Conservation (phyloP, 768 basidiomycete genomes). For the Plicaturopsis crispa region DNA sequence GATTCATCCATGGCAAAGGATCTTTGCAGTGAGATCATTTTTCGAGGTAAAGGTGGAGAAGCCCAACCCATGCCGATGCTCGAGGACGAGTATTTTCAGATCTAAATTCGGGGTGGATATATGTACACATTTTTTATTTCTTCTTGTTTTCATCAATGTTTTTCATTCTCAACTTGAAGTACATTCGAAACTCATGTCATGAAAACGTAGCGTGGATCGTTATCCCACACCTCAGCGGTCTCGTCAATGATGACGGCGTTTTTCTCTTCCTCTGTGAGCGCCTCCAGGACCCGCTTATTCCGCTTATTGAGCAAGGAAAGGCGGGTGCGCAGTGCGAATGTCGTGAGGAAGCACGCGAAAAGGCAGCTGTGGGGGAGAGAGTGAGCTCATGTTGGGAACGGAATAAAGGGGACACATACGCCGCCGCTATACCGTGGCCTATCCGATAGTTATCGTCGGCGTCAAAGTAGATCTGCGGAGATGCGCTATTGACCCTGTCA, state of each 20-base stretch:
- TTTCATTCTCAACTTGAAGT: constrained; percentile 15
- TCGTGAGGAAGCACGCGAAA: constrained; percentile 31
- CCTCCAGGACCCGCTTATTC: constrained; percentile 22
- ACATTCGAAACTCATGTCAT: too few relatives aligned
- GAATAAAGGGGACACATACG: constrained; percentile 18
- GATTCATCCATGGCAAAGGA: too few relatives aligned
- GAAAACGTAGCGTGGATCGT: constrained; percentile 45
- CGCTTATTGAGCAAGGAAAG: constrained; percentile 33
- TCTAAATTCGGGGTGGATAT: too few relatives aligned
- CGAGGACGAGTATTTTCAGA: too few relatives aligned
- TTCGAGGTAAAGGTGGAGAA: too few relatives aligned
- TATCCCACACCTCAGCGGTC: constrained; percentile 35
- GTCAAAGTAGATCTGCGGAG: constrained; percentile 53
- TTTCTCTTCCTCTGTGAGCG: constrained; percentile 23
- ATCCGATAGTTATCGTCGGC: constrained; percentile 40
- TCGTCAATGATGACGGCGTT: constrained; percentile 14
- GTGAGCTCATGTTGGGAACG: background rate
- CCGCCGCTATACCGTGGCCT: constrained; percentile 50
- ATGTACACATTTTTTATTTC: too few relatives aligned
- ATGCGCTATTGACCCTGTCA: constrained; percentile 26
- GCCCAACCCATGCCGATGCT: too few relatives aligned
- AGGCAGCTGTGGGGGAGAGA: constrained; percentile 26
- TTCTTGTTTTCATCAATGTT: too few relatives aligned
- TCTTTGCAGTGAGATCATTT: too few relatives aligned
- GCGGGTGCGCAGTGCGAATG: constrained; percentile 38